Evolutionary conservation across 2,329 filamentous ascomycete species (phyloP), one percentile per base, ranked within the genome.

Genomic region (Fusarium musae): DNA sequence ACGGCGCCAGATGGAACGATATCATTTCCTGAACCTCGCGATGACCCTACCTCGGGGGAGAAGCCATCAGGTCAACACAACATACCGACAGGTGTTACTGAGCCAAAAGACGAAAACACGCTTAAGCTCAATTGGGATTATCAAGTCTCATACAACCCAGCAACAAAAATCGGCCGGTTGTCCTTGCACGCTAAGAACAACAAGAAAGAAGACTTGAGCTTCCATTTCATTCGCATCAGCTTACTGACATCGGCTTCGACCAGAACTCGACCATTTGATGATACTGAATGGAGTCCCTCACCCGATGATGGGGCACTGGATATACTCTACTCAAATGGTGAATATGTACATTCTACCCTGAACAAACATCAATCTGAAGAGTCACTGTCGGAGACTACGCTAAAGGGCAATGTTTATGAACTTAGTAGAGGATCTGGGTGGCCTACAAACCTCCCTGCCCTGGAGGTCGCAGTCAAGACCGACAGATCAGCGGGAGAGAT

Each of bases 131-230:
- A n/a, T 40, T 40, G 39, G 39, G 39, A 40, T 5, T 6, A 6
- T 6, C 12, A n/a, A 9, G 12, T n/a, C 6, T 15, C 39, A 7
- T 40, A 40, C 5, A 40, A 40, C 21, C 39, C 21, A 40, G 23
- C 11, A 13, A n/a, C 39, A 9, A 40, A 40, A 0, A n/a, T 40
- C 0, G 12, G 21, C 1, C 39, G 39, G 3, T 12, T 40, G 4
- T 40, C 39, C n/a, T 2, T 40, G 4, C 12, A 2, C 2, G 39
- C 39, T 13, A 12, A 5, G 1, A 40, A 40, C 7, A 1, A 4
- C 8, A 40, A 40, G 8, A 40, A 40, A 3, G 39, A 40, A 40
- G 39, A 40, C 2, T 40, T 40, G 12, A 40, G 21, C 21, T 40
- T 40, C 7, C 39, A 40, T 7, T 40, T 40, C 9, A n/a, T 40